A percentile compares a stretch with the other conserved stretches of the same genome.
Conservation (phyloP, 2,329 filamentous ascomycete genomes). For the Exophiala xenobiotica region DNA sequence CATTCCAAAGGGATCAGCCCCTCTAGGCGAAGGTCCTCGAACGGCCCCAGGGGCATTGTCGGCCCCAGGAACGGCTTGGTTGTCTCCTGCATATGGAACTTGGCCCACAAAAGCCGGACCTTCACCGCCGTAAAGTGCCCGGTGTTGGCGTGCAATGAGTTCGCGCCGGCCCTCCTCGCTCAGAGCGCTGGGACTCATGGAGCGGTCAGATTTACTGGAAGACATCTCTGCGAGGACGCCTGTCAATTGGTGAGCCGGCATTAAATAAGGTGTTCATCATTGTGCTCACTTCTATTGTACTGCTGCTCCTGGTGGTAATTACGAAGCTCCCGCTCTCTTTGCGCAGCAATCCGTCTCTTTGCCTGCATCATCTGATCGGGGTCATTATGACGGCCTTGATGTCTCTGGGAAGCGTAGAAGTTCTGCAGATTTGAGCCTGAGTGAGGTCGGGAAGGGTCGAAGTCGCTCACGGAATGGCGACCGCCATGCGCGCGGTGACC, state of each 20-base stretch:
- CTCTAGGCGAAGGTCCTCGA: constrained; percentile 75
- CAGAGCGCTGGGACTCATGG: constrained; percentile 80
- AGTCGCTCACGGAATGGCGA: constrained; percentile 82
- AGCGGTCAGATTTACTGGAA: constrained; percentile 77
- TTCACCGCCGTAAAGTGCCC: constrained; percentile 81
- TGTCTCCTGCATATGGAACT: constrained; percentile 61
- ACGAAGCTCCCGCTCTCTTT: constrained; percentile 96
- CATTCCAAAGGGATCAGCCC: constrained; percentile 68
- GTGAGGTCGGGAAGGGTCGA: constrained; percentile 72
- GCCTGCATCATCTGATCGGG: constrained; percentile 98
- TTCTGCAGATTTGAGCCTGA: constrained; percentile 79
- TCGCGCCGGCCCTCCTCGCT: constrained; percentile 95
- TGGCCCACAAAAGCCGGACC: constrained; percentile 67
- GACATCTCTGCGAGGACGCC: constrained; percentile 67
- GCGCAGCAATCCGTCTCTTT: constrained; percentile 98
- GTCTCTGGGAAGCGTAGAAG: constrained; percentile 91
- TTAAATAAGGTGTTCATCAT: constrained; percentile 14
- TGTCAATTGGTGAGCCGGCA: constrained; percentile 44
- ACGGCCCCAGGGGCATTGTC: constrained; percentile 49
- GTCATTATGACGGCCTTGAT: constrained; percentile 83
- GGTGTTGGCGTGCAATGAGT: constrained; percentile 92
- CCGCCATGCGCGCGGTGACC: constrained; percentile 68
- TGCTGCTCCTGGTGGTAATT: constrained; percentile 99
- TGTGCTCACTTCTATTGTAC: constrained; percentile 86
- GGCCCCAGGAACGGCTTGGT: constrained; percentile 61